phyloP scores from a whole-genome alignment of 1,284 basidiomycete genomes.

The Ceratobasidium sp. region DNA sequence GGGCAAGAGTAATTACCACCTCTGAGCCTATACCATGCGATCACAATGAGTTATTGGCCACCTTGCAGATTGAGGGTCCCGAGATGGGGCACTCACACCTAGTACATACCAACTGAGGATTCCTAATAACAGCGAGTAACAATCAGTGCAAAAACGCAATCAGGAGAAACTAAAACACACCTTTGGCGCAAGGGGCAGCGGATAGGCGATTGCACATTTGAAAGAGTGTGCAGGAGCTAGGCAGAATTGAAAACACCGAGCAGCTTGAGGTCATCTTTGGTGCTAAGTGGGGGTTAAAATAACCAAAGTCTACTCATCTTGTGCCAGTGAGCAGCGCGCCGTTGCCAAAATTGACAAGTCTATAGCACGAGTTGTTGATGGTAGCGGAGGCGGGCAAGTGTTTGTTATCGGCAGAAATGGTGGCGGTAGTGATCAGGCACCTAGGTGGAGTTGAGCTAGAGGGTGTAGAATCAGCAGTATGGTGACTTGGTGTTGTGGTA shows the following conservation, averaged over 20 bases:
- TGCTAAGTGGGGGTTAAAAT: neutral
- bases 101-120: too few relatives aligned
- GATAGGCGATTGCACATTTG: too few relatives aligned
- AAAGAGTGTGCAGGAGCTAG: too few relatives aligned
- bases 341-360: too few relatives aligned
- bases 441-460: neutral
- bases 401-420: too few relatives aligned
- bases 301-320: slow-evolving; percentile 2
- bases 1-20: neutral
- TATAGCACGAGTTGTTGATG: neutral
- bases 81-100: too few relatives aligned
- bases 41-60: too few relatives aligned
- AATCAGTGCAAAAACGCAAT: neutral
- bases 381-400: neutral
- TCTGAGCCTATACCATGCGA: slow-evolving; percentile 10
- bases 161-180: neutral
- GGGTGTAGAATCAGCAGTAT: too few relatives aligned
- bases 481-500: too few relatives aligned
- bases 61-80: too few relatives aligned
- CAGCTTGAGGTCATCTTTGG: slow-evolving; percentile 12
- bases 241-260: neutral
- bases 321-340: too few relatives aligned
- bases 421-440: too few relatives aligned
- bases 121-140: neutral
- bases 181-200: neutral